Percentiles rank a stretch among this genome's conserved stretches.
These are phyloP conservation scores for Hibiscus tridactylites DNA, from an alignment of 345 rosid species.

Conservation along the genomic window DNA sequence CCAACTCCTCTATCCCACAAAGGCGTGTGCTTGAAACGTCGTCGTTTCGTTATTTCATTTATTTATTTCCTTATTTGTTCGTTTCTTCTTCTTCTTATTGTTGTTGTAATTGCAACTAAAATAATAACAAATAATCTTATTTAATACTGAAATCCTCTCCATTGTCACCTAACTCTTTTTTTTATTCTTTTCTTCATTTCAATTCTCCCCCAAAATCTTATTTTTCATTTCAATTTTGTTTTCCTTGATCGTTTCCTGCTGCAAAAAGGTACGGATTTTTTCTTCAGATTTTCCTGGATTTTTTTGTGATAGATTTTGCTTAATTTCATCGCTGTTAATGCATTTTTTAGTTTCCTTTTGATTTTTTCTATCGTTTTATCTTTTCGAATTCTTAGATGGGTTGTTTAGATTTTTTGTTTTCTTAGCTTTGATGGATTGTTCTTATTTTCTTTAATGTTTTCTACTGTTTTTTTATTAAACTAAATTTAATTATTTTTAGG, in stretches of 20 bases:
- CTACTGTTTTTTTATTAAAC: background rate
- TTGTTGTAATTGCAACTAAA: background rate
- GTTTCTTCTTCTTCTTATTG: background rate
- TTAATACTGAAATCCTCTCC: background rate
- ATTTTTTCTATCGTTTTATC: background rate
- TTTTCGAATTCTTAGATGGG: background rate
- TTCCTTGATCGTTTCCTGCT: background rate
- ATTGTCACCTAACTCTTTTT: constrained; percentile 17
- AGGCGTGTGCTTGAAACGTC: constrained; percentile 42
- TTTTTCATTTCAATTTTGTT: background rate
- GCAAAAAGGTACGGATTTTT: constrained; percentile 1
- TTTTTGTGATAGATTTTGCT: background rate
- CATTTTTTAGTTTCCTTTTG: background rate
- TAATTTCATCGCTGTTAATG: background rate
- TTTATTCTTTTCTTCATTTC: constrained; percentile 13
- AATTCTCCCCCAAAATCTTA: constrained; percentile 7
- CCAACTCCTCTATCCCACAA: background rate
- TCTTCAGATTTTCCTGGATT: background rate
- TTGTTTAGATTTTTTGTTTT: background rate
- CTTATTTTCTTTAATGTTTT: background rate
- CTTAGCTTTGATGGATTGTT: background rate
- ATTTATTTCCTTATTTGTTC: background rate
- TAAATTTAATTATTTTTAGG: background rate
- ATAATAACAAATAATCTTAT: background rate
- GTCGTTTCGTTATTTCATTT: constrained; percentile 20